phyloP scores from a whole-genome alignment of 441 rosid genomes.

The Manihot esculenta region DNA sequence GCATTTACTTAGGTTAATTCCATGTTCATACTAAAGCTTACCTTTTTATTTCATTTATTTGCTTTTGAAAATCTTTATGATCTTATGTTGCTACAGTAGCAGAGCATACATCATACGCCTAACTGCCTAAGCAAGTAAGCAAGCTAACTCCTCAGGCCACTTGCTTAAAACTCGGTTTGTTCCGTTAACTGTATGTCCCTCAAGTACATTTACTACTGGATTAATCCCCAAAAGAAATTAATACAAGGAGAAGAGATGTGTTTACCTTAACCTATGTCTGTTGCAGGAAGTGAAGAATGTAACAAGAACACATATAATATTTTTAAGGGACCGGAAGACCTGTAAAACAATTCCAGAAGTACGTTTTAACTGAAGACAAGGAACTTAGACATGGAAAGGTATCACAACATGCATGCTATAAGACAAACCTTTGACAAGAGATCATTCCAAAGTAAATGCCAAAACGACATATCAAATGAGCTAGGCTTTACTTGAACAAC shows the following conservation, averaged over 20 bases:
- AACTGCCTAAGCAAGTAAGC: neutral
- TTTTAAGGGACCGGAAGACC: constrained; percentile 16
- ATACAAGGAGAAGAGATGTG: neutral
- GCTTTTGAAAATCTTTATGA: neutral
- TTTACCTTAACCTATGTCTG: constrained; percentile 13
- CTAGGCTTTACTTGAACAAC: constrained; percentile 8
- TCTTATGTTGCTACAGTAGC: neutral
- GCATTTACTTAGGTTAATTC: neutral
- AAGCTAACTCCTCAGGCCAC: neutral
- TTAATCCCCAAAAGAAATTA: neutral
- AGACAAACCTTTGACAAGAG: constrained; percentile 10
- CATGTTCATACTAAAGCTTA: neutral
- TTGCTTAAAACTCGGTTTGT: neutral
- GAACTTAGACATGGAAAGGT: neutral
- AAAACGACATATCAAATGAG: constrained; percentile 9
- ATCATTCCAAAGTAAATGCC: constrained; percentile 11
- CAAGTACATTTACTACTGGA: neutral
- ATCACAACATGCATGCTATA: neutral
- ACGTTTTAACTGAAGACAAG: neutral
- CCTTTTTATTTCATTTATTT: neutral
- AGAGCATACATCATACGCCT: neutral
- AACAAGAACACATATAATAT: constrained; percentile 5
- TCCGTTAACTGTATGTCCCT: neutral
- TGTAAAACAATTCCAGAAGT: neutral
- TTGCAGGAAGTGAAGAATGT: constrained; percentile 16